phyloP scores from a whole-genome alignment of 768 basidiomycete species.

The Pulveroboletus ravenelii region DNA sequence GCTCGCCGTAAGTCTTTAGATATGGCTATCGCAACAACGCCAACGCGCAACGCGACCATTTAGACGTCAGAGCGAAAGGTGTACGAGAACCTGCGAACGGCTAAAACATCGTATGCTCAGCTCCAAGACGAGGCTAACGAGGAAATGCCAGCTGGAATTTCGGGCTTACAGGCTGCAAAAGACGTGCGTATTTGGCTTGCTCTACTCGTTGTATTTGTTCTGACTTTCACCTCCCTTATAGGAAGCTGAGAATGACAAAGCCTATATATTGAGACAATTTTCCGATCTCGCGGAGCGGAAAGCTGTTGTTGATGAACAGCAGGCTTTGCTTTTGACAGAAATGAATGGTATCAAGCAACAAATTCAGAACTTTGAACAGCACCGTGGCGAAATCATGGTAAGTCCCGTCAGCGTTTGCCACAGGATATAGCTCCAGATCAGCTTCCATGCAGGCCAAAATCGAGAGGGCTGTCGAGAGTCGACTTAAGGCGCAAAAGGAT shows the following conservation, averaged over 20 bases:
- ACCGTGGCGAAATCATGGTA: constrained; percentile 42
- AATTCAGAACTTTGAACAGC: constrained; percentile 49
- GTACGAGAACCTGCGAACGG: constrained; percentile 24
- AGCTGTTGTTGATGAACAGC: constrained; percentile 42
- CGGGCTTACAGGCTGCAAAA: constrained; percentile 50
- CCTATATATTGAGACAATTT: constrained; percentile 44
- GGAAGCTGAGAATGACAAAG: constrained; percentile 56
- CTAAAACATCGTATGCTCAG: constrained; percentile 35
- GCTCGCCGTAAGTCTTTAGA: constrained; percentile 31
- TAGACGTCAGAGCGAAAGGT: constrained; percentile 21
- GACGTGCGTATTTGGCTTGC: constrained; percentile 35
- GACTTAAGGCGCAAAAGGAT: constrained; percentile 47
- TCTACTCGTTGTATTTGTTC: neutral
- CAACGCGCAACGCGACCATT: neutral
- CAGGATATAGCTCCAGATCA: neutral
- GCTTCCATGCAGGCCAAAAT: constrained; percentile 42
- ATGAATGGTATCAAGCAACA: constrained; percentile 43
- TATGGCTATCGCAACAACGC: neutral
- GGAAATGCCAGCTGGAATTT: constrained; percentile 61
- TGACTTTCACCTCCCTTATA: constrained; percentile 24
- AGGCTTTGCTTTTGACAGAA: constrained; percentile 40
- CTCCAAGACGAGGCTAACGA: constrained; percentile 63
- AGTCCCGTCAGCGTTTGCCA: constrained; percentile 14
- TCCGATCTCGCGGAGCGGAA: constrained; percentile 42
- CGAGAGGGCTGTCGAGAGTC: constrained; percentile 42